Evolutionary conservation across 2,329 filamentous ascomycete genomes (phyloP).

Genomic region (Phyllosticta citrichinensis): DNA sequence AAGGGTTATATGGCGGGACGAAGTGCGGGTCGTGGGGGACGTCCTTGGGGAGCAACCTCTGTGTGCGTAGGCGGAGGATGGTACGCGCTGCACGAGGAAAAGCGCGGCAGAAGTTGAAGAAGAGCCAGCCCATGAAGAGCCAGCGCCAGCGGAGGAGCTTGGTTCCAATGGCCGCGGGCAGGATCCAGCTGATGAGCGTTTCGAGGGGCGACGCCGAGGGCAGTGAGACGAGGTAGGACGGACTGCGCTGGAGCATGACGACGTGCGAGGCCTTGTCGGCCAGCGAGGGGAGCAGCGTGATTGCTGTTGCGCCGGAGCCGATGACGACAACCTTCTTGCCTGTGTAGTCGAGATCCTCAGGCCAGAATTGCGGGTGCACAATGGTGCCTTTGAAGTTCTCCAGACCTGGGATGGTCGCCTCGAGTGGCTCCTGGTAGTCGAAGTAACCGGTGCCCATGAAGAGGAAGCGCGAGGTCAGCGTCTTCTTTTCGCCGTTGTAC

Average conservation of each 20-base stretch:
- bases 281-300: constrained; percentile 65
- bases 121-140: constrained; percentile 38
- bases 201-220: constrained; percentile 32
- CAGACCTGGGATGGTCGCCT: constrained; percentile 53
- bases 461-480: constrained; percentile 38
- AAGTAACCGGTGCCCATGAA: constrained; percentile 63
- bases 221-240: constrained; percentile 54
- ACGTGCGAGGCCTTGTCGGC: constrained; percentile 51
- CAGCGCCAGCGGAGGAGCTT: constrained; percentile 43
- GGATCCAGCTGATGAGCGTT: constrained; percentile 28
- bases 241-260: constrained; percentile 74
- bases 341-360: constrained; percentile 53
- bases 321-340: constrained; percentile 62
- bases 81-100: constrained; percentile 43
- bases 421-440: constrained; percentile 55
- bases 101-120: constrained; percentile 41
- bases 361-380: constrained; percentile 70
- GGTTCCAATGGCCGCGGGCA: constrained; percentile 41
- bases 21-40: constrained; percentile 35
- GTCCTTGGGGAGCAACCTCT: constrained; percentile 41
- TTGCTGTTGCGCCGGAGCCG: constrained; percentile 68
- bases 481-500: constrained; percentile 25
- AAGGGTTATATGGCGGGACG: constrained; percentile 39
- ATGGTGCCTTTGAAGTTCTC: constrained; percentile 53
- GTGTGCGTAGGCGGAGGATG: constrained; percentile 38